Evolutionary conservation across 2,329 filamentous ascomycete species (phyloP), one percentile per base, ranked within the genome.

Genomic region (Pseudocercospora pini-densiflorae): DNA sequence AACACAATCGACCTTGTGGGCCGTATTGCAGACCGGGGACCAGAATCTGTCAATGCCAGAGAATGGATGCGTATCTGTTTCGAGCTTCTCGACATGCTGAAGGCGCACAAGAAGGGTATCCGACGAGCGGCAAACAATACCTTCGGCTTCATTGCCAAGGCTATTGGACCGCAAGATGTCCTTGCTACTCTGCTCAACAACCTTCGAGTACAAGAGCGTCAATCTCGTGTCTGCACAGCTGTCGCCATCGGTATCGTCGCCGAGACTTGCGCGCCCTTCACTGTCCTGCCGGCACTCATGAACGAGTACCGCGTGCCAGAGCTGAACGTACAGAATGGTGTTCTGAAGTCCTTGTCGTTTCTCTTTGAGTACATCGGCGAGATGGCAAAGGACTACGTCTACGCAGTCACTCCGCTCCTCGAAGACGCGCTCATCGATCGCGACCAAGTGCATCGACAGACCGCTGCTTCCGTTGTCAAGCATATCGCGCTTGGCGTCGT

Each of bases 61-160:
- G 95, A 99, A 81, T 99, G 95, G 95, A 99, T 99, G 96, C 90
- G 95, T 78, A 99, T 99, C 79, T 99, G 95, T 82, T 99, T 99
- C 80, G 95, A 99, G 83, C 85, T 99, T 62, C 88, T 99, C 31
- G 95, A 99, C 81, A 99, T 99, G 95, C 88, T 99, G 75, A 99
- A 99, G 82, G 95, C 95, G 6, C 95, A 99, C 85, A 99, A 99
- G 83, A 99, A 99, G 86, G 96, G 95, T 71, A 99, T 99, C 73
- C 92, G 95, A 71, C 91, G 95, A 79, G 95, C 95, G 23, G 96
- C 95, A 74, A 99, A 99, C 87, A 99, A 99, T 84, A 99, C 95
- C 0, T 99, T 99, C 75, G 95, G 95, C 79, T 99, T 97, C 86
- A 99, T 99, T 76, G 95, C 95, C 78, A 99, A 99, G 82, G 95